Conservation (phyloP, 1,284 basidiomycete genomes). For the Sphagnurus paluster region DNA sequence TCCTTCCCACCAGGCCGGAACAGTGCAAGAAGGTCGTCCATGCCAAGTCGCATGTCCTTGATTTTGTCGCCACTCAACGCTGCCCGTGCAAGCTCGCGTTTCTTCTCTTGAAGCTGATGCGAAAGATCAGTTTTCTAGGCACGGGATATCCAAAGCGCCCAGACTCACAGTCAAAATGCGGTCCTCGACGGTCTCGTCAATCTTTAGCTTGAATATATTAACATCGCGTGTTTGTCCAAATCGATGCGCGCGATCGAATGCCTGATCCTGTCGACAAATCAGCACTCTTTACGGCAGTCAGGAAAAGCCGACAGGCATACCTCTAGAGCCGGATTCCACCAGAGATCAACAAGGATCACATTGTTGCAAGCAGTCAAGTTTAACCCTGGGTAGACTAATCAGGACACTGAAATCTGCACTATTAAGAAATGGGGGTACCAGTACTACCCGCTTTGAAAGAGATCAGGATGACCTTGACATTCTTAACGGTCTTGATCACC, state of each 20-base stretch:
- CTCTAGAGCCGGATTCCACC: constrained; percentile 94
- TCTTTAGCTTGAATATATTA: constrained; percentile 91
- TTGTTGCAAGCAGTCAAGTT: constrained; percentile 96
- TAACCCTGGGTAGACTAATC: constrained; percentile 54
- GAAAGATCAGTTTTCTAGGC: constrained; percentile 4
- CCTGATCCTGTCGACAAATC: constrained; percentile 64
- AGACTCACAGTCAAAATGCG: constrained; percentile 69
- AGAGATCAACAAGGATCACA: constrained; percentile 89
- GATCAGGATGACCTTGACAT: constrained; percentile 80
- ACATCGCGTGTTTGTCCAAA: constrained; percentile 88
- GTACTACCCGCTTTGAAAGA: constrained; percentile 97
- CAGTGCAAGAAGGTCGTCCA: constrained; percentile 81
- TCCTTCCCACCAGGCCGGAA: constrained; percentile 61
- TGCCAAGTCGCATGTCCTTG: constrained; percentile 81
- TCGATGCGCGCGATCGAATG: constrained; percentile 91
- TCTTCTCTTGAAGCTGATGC: constrained; percentile 75
- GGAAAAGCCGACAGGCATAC: constrained; percentile 31
- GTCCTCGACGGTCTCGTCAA: constrained; percentile 88
- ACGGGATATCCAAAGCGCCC: not conserved
- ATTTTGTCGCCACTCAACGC: constrained; percentile 88
- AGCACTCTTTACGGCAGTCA: not conserved
- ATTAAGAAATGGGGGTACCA: constrained; percentile 40
- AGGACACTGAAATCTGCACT: constrained; percentile 1
- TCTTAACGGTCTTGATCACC: constrained; percentile 65
- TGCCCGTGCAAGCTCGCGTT: constrained; percentile 82